Evolutionary conservation across 1,284 basidiomycete species (phyloP), one percentile per base, ranked within the genome.

Genomic region (Sanghuangporus weigelae): DNA sequence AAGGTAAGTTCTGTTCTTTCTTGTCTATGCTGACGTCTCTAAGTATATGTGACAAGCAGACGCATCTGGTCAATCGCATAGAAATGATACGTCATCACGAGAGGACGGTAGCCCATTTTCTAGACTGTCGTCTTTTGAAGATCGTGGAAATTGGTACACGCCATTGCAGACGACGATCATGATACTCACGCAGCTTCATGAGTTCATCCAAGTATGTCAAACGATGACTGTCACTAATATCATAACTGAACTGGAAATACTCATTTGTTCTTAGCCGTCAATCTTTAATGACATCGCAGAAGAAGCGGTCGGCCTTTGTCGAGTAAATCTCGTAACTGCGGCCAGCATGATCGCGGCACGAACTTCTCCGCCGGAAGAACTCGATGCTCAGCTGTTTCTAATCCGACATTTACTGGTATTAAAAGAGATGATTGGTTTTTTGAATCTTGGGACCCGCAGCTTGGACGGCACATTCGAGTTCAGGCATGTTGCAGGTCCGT

Each of bases 261-360:
- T 44, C 36, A 19, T 16, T 44, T 57, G 56, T 64, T 26, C 63
- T 56, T 44, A 96, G 93, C 86, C 90, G 16, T 89, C 87, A 1
- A 95, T 97, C 65, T 98, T 96, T 67, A 90, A 93, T 70, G 95
- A 97, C 71, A 90, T 97, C 53, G 93, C 95, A 0, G 92, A 94
- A 73, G 95, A 97, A 75, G 92, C 94, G 0, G 82, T 96, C 39
- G 81, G 83, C 14, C 78, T 94, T 3, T 96, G 94, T 72, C 85
- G 89, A 46, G 81, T 87, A 65, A 95, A 93, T 0, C 81, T 97
- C 7, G 77, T 89, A 21, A 74, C 82, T 4, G 93, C 91, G 0
- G 80, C 92, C 0, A 83, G 89, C 21, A 77, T 82, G 48, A 79
- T 96, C 36, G 78, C 81, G 23, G 74, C 81, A 7, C 83, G 81